phyloP scores from a whole-genome alignment of 1,139 yeast genomes.

The Debaryomyces sp. region DNA sequence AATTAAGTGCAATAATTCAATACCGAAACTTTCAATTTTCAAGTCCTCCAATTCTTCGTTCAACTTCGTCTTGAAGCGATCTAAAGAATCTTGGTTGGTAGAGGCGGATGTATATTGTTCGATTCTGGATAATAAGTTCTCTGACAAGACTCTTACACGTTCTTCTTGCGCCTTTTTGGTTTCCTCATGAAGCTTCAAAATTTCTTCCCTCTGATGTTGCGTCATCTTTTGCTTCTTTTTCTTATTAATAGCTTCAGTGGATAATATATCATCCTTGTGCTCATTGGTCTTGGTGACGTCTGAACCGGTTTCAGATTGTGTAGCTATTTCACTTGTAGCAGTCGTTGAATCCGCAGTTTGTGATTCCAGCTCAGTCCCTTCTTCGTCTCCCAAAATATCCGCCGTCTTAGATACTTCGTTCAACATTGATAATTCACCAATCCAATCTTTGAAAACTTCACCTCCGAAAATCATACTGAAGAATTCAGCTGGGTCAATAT shows the following conservation, averaged over 20 bases:
- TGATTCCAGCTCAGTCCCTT: constrained; percentile 16
- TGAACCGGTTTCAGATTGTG: constrained; percentile 4
- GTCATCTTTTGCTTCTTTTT: constrained; percentile 44
- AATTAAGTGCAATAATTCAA: constrained; percentile 52
- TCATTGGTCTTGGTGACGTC: constrained; percentile 9
- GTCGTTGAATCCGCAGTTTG: constrained; percentile 7
- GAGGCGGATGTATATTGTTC: constrained; percentile 36
- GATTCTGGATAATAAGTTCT: constrained; percentile 47
- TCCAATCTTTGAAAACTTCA: constrained; percentile 60
- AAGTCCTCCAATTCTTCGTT: constrained; percentile 62
- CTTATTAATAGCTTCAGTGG: constrained; percentile 25
- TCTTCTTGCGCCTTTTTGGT: constrained; percentile 55
- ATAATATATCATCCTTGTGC: constrained; percentile 11
- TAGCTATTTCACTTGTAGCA: constrained; percentile 9
- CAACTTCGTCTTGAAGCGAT: constrained; percentile 42
- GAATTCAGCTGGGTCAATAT: constrained; percentile 47
- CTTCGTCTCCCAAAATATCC: constrained; percentile 54
- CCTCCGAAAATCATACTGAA: constrained; percentile 92
- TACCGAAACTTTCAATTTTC: constrained; percentile 51
- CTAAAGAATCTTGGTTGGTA: constrained; percentile 35
- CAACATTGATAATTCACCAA: constrained; percentile 85
- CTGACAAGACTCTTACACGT: constrained; percentile 56
- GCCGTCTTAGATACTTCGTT: constrained; percentile 77
- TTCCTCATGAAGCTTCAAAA: constrained; percentile 55
- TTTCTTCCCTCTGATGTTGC: constrained; percentile 57